Base-by-base conservation (phyloP, 129 eudicot species). In the Artemisia argyi region DNA sequence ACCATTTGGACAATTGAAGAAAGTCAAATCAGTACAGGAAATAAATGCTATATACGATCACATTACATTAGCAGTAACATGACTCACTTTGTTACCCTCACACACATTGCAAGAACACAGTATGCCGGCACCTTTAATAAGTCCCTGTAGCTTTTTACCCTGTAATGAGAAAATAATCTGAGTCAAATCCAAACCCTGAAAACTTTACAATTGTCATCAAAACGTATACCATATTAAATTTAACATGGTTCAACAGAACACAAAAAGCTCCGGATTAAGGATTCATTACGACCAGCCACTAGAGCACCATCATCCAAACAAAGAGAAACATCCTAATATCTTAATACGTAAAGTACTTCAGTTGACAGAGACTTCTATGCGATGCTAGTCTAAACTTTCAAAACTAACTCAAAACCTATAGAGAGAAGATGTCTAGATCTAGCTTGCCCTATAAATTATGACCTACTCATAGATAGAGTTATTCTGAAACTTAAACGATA, bases 91-190 rank as follows among this genome's bases (percentile, higher is more conserved):
- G 65, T 69, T 53, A 76, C 94, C 96, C 74, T 75, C 69, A 89
- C 99, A 94, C 73, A 68, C 57, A 72, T 76, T 78, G 81, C 99
- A 94, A 73, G 85, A 86, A 67, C 99, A 94, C 72, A 88, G 69
- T 69, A 94, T 90, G 18, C 99, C 97, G 51, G 56, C 54, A 62
- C 88, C 99, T 79, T 80, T 86, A 6, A 94, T 85, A 32, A 79
- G 70, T 76, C 99, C 99, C 52, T 84, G 79, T 70, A 90, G 83
- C 28, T 66, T 76, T 52, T 44, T 58, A 50, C 83, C 94, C 99
- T 90, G 73, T 18, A 75, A 80, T 12, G 6, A 58, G 60, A 66
- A 57, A 71, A 39, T 8, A 15, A 22, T 14, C 70, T 79, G 61
- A 47, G 53, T 65, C 16, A 35, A 53, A 32, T n/a, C 44, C 44